A percentile compares a stretch with the other conserved stretches of the same genome.
These are phyloP conservation scores for Scedosporium boydii DNA, from an alignment of 2,329 filamentous ascomycete species.

Conservation along the genomic window DNA sequence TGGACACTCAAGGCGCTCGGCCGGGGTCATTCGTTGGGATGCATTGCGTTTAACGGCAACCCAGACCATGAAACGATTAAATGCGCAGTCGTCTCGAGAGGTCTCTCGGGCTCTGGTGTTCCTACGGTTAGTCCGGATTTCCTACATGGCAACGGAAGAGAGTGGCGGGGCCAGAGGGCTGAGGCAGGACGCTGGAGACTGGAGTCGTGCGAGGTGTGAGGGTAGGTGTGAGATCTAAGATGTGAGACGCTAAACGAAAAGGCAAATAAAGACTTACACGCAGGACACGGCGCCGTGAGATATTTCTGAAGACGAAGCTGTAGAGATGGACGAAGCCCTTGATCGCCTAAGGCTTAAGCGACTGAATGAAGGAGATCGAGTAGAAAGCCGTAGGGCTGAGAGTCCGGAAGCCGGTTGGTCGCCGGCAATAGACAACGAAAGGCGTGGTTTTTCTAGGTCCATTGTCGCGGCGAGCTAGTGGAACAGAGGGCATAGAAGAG, in stretches of 20 bases:
- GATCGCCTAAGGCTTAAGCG: slow-evolving; percentile 21
- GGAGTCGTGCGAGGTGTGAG: no score
- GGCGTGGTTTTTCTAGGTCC: slow-evolving; percentile 3
- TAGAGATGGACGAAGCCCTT: slow-evolving; percentile 19
- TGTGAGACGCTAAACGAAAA: not conserved
- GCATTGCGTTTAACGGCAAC: slow-evolving; percentile 44
- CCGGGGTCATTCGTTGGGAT: slow-evolving; percentile 33
- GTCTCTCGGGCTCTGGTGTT: slow-evolving; percentile 16
- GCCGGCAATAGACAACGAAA: not conserved
- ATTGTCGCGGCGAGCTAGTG: not conserved
- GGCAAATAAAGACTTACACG: slow-evolving; percentile 20
- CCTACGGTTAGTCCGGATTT: not conserved
- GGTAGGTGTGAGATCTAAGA: no score
- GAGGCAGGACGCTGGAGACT: no score
- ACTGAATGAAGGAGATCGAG: slow-evolving; percentile 19
- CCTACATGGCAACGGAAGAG: not conserved
- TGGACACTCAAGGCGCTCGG: slow-evolving; percentile 41
- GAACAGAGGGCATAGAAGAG: not conserved
- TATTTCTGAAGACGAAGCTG: slow-evolving; percentile 14
- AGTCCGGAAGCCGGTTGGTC: slow-evolving; percentile 15
- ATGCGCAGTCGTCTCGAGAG: slow-evolving; percentile 37
- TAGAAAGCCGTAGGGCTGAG: slow-evolving; percentile 22
- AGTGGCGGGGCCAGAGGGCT: not conserved
- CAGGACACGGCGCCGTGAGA: slow-evolving; percentile 17
- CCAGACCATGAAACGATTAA: slow-evolving; percentile 48